phyloP scores from a whole-genome alignment of 371 early-diverging fungal genomes.

The Batrachochytrium dendrobatidis region DNA sequence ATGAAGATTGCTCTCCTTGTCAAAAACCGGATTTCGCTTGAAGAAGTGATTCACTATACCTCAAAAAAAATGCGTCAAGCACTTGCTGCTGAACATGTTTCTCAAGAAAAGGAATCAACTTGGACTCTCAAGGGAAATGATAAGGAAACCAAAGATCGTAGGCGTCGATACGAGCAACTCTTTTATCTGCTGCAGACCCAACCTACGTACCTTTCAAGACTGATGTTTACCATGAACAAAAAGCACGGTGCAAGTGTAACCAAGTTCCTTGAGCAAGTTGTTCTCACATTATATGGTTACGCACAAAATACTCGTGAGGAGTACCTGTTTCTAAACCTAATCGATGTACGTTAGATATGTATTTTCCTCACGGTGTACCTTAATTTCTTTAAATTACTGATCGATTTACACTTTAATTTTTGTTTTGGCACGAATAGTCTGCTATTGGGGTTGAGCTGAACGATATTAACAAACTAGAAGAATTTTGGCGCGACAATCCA shows the following conservation, averaged over 20 bases:
- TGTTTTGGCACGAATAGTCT: conserved; percentile 38
- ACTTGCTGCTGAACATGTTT: neutral
- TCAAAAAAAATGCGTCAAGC: conserved; percentile 34
- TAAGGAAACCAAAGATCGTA: conserved; percentile 66
- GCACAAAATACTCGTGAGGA: conserved; percentile 95
- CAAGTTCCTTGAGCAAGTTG: conserved; percentile 79
- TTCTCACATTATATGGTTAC: conserved; percentile 92
- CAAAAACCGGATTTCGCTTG: conserved; percentile 91
- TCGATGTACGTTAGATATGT: conserved; percentile 54
- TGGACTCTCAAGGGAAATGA: conserved; percentile 58
- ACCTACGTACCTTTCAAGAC: conserved; percentile 78
- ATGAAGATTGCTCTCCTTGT: conserved; percentile 94
- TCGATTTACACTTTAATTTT: neutral
- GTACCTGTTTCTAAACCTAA: conserved; percentile 88
- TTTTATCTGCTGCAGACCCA: conserved; percentile 96
- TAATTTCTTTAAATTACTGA: conserved; percentile 1
- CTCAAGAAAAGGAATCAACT: conserved; percentile 18
- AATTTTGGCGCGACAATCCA: conserved; percentile 90
- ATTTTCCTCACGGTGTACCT: too few species aligned
- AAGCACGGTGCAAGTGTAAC: conserved; percentile 53
- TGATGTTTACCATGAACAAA: conserved; percentile 75
- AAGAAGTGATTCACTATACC: conserved; percentile 72
- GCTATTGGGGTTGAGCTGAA: conserved; percentile 86
- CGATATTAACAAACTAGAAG: conserved; percentile 70
- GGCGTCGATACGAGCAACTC: conserved; percentile 82